Percentiles rank a stretch among this genome's conserved stretches.
Evolutionary conservation across 192 early-diverging fungal genomes (phyloP).

Genomic region (Gonapodya prolifera): DNA sequence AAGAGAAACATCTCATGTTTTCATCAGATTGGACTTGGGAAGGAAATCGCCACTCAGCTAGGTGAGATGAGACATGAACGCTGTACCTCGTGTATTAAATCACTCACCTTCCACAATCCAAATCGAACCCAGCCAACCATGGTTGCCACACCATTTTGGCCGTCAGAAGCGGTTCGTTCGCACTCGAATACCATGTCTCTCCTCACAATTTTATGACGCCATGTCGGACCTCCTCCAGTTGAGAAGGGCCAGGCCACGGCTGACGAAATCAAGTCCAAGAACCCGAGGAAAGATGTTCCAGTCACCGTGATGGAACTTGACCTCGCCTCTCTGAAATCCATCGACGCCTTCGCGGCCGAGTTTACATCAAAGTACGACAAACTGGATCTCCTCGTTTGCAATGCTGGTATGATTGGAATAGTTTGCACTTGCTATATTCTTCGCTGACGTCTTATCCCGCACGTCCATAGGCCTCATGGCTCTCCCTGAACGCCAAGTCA

Average conservation of each 20-base stretch:
- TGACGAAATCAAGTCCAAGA: background rate
- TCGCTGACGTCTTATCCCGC: background rate
- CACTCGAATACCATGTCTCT: no score
- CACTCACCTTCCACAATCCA: background rate
- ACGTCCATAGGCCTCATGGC: background rate
- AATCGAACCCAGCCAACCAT: background rate
- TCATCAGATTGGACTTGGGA: background rate
- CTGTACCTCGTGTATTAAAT: background rate
- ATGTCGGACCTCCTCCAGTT: background rate
- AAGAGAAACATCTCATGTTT: background rate
- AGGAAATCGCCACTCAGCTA: background rate
- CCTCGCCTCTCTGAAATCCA: slow-evolving; percentile 1
- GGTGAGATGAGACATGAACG: background rate
- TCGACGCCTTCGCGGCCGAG: background rate
- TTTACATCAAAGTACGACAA: background rate
- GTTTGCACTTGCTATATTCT: background rate
- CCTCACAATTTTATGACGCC: no score
- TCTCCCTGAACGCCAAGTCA: background rate
- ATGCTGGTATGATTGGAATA: background rate
- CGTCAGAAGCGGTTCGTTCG: background rate
- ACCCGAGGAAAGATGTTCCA: background rate
- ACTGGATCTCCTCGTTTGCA: slow-evolving; percentile 1
- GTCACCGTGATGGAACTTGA: background rate
- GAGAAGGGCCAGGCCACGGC: background rate
- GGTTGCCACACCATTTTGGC: background rate